Percentiles rank a stretch among this genome's conserved stretches.
Evolutionary conservation across 2,329 filamentous ascomycete species (phyloP).

Genomic region (Hypoxylon sp.): DNA sequence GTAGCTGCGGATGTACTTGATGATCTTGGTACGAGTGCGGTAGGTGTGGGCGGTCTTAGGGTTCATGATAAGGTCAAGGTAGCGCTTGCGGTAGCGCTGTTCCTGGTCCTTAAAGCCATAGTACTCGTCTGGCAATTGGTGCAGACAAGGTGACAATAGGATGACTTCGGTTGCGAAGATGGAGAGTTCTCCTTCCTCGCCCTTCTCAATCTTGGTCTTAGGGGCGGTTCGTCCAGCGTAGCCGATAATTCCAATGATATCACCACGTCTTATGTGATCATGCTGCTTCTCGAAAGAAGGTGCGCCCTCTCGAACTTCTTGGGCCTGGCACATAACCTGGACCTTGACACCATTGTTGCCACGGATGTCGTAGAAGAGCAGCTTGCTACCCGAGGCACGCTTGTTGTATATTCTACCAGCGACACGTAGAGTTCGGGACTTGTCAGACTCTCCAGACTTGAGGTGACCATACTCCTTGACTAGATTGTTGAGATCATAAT

Average conservation of each 20-base stretch:
- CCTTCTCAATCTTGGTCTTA: conserved; percentile 84
- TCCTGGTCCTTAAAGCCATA: conserved; percentile 97
- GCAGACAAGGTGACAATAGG: conserved; percentile 90
- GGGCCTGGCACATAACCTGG: conserved; percentile 92
- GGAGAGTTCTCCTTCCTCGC: conserved; percentile 90
- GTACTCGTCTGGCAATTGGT: conserved; percentile 89
- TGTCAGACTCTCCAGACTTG: conserved; percentile 87
- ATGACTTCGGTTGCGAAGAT: conserved; percentile 91
- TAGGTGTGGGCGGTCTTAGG: conserved; percentile 87
- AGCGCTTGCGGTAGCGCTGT: conserved; percentile 91
- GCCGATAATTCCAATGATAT: conserved; percentile 90
- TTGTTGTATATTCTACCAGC: conserved; percentile 92
- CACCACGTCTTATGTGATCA: conserved; percentile 88
- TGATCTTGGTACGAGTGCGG: conserved; percentile 87
- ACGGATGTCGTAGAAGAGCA: conserved; percentile 91
- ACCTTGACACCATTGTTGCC: conserved; percentile 73
- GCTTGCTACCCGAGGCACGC: conserved; percentile 84
- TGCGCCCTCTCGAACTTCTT: conserved; percentile 78
- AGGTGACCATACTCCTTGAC: conserved; percentile 82
- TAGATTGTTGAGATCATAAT: conserved; percentile 86
- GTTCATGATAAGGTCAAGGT: conserved; percentile 98
- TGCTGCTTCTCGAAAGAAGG: conserved; percentile 88
- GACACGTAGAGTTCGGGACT: conserved; percentile 81
- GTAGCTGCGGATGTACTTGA: conserved; percentile 89
- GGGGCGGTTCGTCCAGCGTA: conserved; percentile 89